These are phyloP conservation scores for Diplocarpon rosae DNA, from an alignment of 2,329 filamentous ascomycete genomes.

Conservation along the genomic window DNA sequence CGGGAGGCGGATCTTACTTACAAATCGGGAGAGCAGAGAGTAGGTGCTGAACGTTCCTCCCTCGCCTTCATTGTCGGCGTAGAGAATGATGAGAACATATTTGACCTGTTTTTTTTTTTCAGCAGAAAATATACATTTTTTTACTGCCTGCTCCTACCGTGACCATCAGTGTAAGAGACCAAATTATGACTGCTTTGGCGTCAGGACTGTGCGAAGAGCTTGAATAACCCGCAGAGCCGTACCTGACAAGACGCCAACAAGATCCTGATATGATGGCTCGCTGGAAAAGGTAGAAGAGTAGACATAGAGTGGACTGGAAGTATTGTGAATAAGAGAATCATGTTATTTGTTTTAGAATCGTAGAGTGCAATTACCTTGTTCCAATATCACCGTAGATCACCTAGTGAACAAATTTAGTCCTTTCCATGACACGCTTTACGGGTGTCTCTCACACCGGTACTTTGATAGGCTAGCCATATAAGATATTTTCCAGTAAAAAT, in stretches of 20 bases:
- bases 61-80: slow-evolving; percentile 58
- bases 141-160: slow-evolving; percentile 22
- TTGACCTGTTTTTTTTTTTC: slow-evolving; percentile 33
- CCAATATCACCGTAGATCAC: slow-evolving; percentile 60
- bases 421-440: background rate
- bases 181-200: slow-evolving; percentile 40
- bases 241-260: slow-evolving; percentile 49
- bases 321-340: background rate
- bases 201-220: too few relatives aligned
- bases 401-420: background rate
- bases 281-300: slow-evolving; percentile 52
- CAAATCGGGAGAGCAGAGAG: slow-evolving; percentile 49
- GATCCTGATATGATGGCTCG: slow-evolving; percentile 41
- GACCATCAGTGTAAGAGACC: slow-evolving; percentile 57
- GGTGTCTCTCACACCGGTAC: slow-evolving; percentile 35
- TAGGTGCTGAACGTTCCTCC: slow-evolving; percentile 61
- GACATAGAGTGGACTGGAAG: slow-evolving; percentile 50
- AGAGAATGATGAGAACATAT: slow-evolving; percentile 53
- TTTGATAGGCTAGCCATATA: slow-evolving; percentile 47
- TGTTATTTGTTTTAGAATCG: too few relatives aligned
- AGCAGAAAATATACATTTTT: background rate
- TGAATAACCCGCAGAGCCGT: background rate
- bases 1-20: slow-evolving; percentile 1
- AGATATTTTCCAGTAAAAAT: slow-evolving; percentile 15
- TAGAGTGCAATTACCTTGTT: slow-evolving; percentile 23